These are phyloP conservation scores for Sechiopsis laciniata DNA, from an alignment of 306 rosid species.

Conservation along the genomic window DNA sequence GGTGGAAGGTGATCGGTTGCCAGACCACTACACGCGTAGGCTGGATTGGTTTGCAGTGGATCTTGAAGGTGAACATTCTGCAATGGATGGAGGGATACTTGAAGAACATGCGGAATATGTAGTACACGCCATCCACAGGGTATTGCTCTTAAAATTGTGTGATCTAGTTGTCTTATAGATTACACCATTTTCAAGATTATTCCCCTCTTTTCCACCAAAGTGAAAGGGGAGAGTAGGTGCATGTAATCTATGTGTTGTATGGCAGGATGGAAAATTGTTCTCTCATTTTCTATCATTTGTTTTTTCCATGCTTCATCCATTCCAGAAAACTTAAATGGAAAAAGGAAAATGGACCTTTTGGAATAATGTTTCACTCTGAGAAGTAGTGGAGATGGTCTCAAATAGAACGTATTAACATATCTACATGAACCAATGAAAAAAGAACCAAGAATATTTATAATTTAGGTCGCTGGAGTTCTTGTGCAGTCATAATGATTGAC, in stretches of 20 bases:
- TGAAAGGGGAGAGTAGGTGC: not conserved
- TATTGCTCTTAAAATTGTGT: slow-evolving; percentile 27
- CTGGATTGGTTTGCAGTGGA: slow-evolving; percentile 95
- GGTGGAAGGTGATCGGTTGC: slow-evolving; percentile 64
- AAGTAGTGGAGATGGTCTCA: not conserved
- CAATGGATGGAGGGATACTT: slow-evolving; percentile 91
- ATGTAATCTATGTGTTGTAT: not conserved
- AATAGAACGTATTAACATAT: slow-evolving; percentile 8
- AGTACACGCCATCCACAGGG: slow-evolving; percentile 87
- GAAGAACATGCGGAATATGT: slow-evolving; percentile 87
- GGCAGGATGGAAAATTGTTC: slow-evolving; percentile 1
- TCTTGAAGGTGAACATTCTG: slow-evolving; percentile 98
- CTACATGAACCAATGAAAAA: not conserved
- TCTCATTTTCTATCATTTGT: no score
- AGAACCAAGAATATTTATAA: not conserved
- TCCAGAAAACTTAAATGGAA: not conserved
- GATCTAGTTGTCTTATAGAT: not conserved
- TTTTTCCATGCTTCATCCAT: not conserved
- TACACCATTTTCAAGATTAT: slow-evolving; percentile 6
- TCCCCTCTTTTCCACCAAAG: not conserved
- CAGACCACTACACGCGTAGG: slow-evolving; percentile 56
- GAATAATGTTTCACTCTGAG: not conserved
- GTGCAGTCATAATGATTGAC: no score
- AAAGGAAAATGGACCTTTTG: not conserved
- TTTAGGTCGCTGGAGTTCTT: no score